Percentiles rank a stretch among this genome's conserved stretches.
Evolutionary conservation across 306 rosid genomes (phyloP).

Genomic region (Luffa aegyptiaca): DNA sequence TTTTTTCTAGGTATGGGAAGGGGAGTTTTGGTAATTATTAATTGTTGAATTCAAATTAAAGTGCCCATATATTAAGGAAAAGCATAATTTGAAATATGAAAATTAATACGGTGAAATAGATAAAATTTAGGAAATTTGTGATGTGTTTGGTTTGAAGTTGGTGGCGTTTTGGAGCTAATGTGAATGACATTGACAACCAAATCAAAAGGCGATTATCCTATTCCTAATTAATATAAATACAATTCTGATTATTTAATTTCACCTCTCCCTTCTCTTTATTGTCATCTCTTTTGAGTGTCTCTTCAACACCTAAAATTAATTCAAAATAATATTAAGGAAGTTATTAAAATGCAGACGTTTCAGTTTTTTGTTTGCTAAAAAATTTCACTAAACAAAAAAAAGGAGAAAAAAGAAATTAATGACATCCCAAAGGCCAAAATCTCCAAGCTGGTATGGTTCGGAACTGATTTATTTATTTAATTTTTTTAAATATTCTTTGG

Average conservation of each 20-base stretch:
- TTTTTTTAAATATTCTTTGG: too few relatives aligned
- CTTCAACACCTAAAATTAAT: too few relatives aligned
- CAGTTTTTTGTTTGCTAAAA: too few relatives aligned
- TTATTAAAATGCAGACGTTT: too few relatives aligned
- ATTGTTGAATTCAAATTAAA: background rate
- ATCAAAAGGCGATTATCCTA: background rate
- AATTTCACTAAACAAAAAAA: too few relatives aligned
- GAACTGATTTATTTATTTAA: too few relatives aligned
- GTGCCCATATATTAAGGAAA: background rate
- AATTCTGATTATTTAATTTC: background rate
- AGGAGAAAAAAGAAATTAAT: too few relatives aligned
- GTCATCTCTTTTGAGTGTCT: background rate
- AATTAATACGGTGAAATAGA: background rate
- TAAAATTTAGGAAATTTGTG: background rate
- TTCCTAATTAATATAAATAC: background rate
- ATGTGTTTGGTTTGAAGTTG: slow-evolving; percentile 1
- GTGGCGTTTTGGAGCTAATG: background rate
- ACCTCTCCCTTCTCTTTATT: background rate
- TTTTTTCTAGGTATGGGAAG: background rate
- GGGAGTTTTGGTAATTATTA: background rate
- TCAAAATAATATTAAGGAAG: too few relatives aligned
- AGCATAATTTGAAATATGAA: background rate
- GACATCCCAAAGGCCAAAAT: too few relatives aligned
- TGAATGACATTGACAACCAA: background rate
- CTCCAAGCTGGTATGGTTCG: too few relatives aligned